A percentile compares a stretch with the other conserved stretches of the same genome.
phyloP scores from a whole-genome alignment of 2,329 filamentous ascomycete genomes.

The Fusarium sp. region DNA sequence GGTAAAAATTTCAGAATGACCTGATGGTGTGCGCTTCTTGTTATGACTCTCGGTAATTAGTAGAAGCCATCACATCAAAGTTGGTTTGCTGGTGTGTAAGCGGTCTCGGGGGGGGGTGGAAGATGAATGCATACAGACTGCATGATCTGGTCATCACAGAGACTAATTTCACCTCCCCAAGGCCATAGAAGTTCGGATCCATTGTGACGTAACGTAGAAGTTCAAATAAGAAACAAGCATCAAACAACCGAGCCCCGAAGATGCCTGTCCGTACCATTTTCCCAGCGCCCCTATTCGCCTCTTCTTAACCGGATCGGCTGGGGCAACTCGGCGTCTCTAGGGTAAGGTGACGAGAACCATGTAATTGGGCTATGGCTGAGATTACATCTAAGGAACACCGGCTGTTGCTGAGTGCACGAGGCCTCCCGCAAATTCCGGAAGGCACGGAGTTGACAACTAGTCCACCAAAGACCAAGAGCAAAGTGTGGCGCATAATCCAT shows the following conservation, averaged over 20 bases:
- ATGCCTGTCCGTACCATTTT: background rate
- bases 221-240: constrained; percentile 4
- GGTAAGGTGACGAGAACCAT: constrained; percentile 15
- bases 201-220: background rate
- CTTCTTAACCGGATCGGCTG: background rate
- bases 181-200: background rate
- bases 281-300: background rate
- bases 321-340: constrained; percentile 6
- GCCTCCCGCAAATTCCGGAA: constrained; percentile 35
- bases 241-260: background rate
- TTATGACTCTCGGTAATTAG: background rate
- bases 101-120: background rate
- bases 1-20: constrained; percentile 10
- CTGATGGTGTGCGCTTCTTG: constrained; percentile 17
- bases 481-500: constrained; percentile 10
- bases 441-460: constrained; percentile 18
- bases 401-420: constrained; percentile 23
- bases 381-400: constrained; percentile 17
- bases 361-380: constrained; percentile 12
- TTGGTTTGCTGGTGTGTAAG: background rate
- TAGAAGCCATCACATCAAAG: background rate
- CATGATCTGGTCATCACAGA: background rate
- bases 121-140: background rate
- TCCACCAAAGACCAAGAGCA: background rate
- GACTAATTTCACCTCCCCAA: background rate